Base-by-base conservation (phyloP, 1,284 basidiomycete species). In the Heterobasidion irregulare region DNA sequence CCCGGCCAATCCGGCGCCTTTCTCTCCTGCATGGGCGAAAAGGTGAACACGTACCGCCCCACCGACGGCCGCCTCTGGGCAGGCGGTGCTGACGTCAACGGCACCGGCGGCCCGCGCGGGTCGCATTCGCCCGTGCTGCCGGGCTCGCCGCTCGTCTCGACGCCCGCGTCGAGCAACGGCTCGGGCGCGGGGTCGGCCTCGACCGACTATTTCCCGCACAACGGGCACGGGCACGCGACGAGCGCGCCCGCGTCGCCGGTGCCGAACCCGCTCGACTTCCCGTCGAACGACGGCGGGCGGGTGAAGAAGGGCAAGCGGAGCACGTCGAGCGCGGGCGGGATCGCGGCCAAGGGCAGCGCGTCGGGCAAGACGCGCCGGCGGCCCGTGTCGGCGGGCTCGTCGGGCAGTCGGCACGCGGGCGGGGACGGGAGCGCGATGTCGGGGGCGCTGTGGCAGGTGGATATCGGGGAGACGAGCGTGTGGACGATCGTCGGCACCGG, bases 401-500 rank as follows among this genome's bases (percentile, higher is more conserved):
- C 82, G 12, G 78, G 82, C 47, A 75, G 76, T 51, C 74, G 86
- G 43, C 78, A 84, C 53, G 82, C 81, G 32, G 73, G 78, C 35
- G 82, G 82, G 61, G 86, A 89, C 57, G 68, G 78, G 46, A 78
- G 80, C 45, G 81, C 82, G 26, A 26, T 26, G 47, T 89, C 87
- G 2, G 89, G 89, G 54, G 87, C 89, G 15, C 75, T 91, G 26
- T 92, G 90, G 89, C 85, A 88, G 65, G 87, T 92, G 55, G 88
- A 92, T 68, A 89, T 92, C 58, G 89, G 89, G 57, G 91, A 94
- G 71, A 91, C 89, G 44, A 91, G 91, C 66, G 87, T 94, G 43
- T 95, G 93, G 93, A 94, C 92, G 13, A 92, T 95, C 61, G 91
- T 94, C 58, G 91, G 92, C 61, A 92, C 89, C 60, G 88, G 87